Percentiles rank a stretch among this genome's conserved stretches.
Conservation (phyloP, 2,329 filamentous ascomycete species). For the Fusarium xylarioides region DNA sequence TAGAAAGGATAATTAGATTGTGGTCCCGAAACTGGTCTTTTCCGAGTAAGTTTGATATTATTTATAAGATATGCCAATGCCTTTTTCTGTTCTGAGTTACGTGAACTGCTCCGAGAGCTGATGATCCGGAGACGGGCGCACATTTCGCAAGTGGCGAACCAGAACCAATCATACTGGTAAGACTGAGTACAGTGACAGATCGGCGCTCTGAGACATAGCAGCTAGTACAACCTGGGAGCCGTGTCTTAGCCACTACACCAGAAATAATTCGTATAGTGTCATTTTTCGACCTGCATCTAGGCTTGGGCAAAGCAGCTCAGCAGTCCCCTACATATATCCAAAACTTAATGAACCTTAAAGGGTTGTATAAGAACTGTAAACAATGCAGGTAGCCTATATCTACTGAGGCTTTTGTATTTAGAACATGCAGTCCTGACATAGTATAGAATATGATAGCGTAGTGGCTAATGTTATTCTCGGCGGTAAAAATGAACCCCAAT, state of each 20-base stretch:
- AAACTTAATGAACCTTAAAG: background rate
- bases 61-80: background rate
- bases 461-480: rapidly evolving
- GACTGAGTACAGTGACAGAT: background rate
- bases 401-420: background rate
- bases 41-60: background rate
- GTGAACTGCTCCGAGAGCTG: background rate
- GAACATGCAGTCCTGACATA: rapidly evolving
- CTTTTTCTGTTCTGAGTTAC: background rate
- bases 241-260: background rate
- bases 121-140: background rate
- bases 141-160: background rate
- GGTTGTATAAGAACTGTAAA: background rate
- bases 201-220: background rate
- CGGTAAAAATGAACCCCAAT: rapidly evolving
- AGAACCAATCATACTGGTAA: background rate
- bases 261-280: background rate
- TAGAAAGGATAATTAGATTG: background rate
- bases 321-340: background rate
- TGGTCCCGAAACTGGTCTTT: background rate
- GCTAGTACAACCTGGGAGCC: background rate
- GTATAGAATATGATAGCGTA: rapidly evolving
- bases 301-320: background rate
- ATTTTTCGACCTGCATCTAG: background rate
- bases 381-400: background rate